Evolutionary conservation across 2,329 filamentous ascomycete genomes (phyloP).

Genomic region (Raffaelea albimanens): DNA sequence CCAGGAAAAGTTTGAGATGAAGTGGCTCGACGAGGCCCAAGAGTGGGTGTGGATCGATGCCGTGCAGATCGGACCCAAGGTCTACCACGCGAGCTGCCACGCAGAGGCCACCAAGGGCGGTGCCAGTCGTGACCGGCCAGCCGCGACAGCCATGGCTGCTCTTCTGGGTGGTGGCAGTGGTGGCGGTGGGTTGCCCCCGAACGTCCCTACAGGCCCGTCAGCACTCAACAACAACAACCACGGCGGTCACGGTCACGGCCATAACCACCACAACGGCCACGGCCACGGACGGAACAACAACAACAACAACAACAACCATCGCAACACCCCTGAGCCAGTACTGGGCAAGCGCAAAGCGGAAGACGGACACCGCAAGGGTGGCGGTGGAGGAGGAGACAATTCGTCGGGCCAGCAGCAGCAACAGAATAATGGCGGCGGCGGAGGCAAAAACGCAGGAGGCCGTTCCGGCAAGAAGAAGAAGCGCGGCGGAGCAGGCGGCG

Average conservation of each 20-base stretch:
- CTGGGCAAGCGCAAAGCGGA: constrained; percentile 13
- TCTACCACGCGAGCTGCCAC: constrained; percentile 87
- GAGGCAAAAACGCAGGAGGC: constrained; percentile 1
- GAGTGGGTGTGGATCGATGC: constrained; percentile 98
- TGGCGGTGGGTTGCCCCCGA: constrained; percentile 10
- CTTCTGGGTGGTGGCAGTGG: constrained; percentile 3
- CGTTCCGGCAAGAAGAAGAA: constrained; percentile 12
- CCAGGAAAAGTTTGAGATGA: constrained; percentile 87
- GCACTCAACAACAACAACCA: not conserved
- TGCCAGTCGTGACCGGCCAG: constrained; percentile 19
- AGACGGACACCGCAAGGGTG: not conserved
- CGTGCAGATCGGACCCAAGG: constrained; percentile 62
- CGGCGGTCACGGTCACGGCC: not conserved
- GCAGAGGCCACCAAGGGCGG: constrained; percentile 67
- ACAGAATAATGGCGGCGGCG: not conserved
- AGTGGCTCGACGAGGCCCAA: constrained; percentile 85
- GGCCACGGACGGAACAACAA: constrained; percentile 1
- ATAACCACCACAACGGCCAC: not conserved
- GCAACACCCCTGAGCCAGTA: constrained; percentile 9
- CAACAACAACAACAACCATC: constrained; percentile 3
- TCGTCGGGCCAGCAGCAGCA: not conserved
- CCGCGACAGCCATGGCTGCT: constrained; percentile 9
- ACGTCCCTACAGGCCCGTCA: not conserved
- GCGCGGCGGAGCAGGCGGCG: constrained; percentile 9
- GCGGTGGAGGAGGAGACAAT: not conserved